Evolutionary conservation across 2,329 filamentous ascomycete genomes (phyloP), one percentile per base, ranked within the genome.

Genomic region (Cladophialophora carrionii): DNA sequence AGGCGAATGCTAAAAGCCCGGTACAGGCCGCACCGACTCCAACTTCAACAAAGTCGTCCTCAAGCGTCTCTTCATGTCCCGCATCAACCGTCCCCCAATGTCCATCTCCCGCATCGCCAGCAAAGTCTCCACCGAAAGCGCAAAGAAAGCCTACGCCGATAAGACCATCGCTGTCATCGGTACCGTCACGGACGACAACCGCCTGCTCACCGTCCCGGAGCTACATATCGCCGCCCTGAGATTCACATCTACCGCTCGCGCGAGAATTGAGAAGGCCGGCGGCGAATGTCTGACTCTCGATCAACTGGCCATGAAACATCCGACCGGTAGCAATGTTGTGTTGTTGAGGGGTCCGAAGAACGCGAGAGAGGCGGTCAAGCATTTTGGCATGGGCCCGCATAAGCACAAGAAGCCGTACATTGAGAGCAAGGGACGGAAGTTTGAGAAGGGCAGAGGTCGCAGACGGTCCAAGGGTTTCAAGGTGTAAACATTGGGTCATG

Each of bases 391-490:
- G 76, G 96, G 95, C 74, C 95, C 95, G 73, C 95, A 99, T 88
- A 93, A 88, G 82, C 85, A 96, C 90, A 99, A 98, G 94, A 98
- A 97, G 88, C 94, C 94, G 75, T 91, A 96, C 76, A 87, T 99
- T 78, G 87, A 92, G 83, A 96, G 92, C 87, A 99, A 99, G 91
- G 96, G 96, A 79, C 90, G 95, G 84, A 99, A 99, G 88, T 99
- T 99, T 87, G 96, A 99, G 90, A 88, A 88, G 78, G 95, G 93
- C 78, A 93, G 95, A 95, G 96, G 95, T 83, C 93, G 95, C 84
- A 96, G 95, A 90, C 87, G 92, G 81, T 98, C 93, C 77, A 88
- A 91, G 79, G 95, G 96, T 88, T 99, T 99, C 93, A 99, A 99
- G 92, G 95, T 99, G 81, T 99, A 96, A 91, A 68, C 22, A 51